These are phyloP conservation scores for Suillus americanus DNA, from an alignment of 768 basidiomycete species.

Conservation along the genomic window DNA sequence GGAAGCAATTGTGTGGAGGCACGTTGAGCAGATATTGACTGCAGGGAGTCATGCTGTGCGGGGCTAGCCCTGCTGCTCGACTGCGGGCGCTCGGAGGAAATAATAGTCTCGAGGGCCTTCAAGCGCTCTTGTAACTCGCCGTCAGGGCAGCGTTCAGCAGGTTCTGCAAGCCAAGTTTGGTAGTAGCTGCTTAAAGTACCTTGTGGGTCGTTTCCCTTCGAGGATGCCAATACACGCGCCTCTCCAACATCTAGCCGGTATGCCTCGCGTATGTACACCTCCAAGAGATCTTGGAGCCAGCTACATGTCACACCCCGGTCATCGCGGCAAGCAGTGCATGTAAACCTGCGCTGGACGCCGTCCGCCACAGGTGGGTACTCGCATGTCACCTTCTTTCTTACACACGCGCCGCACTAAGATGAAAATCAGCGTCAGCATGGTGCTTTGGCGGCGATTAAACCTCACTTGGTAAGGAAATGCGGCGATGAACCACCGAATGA, in stretches of 20 bases:
- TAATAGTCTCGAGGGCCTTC: not conserved
- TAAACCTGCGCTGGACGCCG: not conserved
- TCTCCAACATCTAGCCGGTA: no score
- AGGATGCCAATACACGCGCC: no score
- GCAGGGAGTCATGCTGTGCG: not conserved
- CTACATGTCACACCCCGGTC: not conserved
- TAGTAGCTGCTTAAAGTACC: not conserved
- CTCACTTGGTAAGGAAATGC: not conserved
- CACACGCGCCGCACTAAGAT: not conserved
- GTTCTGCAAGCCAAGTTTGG: not conserved
- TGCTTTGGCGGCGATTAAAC: not conserved
- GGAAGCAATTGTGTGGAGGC: not conserved
- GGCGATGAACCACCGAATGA: not conserved
- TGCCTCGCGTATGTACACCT: not conserved
- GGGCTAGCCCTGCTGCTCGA: not conserved
- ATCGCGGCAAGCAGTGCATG: not conserved
- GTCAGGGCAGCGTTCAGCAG: not conserved
- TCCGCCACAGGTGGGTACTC: no score
- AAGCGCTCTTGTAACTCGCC: not conserved
- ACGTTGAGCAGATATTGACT: not conserved
- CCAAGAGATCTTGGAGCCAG: not conserved
- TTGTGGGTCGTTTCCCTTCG: no score
- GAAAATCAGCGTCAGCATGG: not conserved
- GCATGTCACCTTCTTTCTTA: not conserved
- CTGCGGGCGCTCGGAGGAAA: no score